These are phyloP conservation scores for Saturnispora sanitii DNA, from an alignment of 805 yeast genomes.

Conservation along the genomic window DNA sequence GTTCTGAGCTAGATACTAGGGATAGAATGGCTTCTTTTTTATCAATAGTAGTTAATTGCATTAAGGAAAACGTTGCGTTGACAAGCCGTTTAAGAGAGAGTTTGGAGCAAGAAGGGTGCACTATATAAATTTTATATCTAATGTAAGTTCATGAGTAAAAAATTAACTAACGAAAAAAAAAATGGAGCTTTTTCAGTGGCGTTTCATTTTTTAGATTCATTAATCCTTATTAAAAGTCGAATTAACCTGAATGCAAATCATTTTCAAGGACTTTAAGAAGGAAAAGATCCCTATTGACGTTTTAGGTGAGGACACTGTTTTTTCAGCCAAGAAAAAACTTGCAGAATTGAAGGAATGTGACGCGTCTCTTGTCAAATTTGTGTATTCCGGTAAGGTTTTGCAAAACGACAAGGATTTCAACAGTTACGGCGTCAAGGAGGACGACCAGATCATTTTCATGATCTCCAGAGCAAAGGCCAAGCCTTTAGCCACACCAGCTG, in stretches of 20 bases:
- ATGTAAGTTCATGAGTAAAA: no score
- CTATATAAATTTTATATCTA: no score
- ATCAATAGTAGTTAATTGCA: no score
- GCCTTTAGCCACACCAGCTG: conserved; percentile 15
- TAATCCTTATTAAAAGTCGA: not conserved
- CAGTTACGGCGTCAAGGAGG: conserved; percentile 66
- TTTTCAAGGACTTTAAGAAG: conserved; percentile 88
- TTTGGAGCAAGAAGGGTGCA: no score
- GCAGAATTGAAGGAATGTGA: conserved; percentile 63
- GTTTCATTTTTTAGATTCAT: not conserved
- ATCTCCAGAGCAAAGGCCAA: conserved; percentile 40
- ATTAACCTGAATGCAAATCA: conserved; percentile 50
- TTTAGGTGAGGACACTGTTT: conserved; percentile 55
- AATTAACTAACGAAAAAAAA: no score
- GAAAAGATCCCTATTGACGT: conserved; percentile 75
- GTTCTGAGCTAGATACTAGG: no score
- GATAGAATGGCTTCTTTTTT: no score
- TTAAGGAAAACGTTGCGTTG: no score
- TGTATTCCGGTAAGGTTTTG: conserved; percentile 82
- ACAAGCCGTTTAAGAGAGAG: no score
- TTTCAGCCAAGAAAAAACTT: conserved; percentile 62
- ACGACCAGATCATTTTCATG: conserved; percentile 90
- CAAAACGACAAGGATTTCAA: conserved; percentile 72
- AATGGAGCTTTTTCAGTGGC: conserved; percentile 13
- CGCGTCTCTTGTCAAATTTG: conserved; percentile 70